phyloP scores from a whole-genome alignment of 2,329 filamentous ascomycete genomes.

The Aspergillus pseudoterreus region DNA sequence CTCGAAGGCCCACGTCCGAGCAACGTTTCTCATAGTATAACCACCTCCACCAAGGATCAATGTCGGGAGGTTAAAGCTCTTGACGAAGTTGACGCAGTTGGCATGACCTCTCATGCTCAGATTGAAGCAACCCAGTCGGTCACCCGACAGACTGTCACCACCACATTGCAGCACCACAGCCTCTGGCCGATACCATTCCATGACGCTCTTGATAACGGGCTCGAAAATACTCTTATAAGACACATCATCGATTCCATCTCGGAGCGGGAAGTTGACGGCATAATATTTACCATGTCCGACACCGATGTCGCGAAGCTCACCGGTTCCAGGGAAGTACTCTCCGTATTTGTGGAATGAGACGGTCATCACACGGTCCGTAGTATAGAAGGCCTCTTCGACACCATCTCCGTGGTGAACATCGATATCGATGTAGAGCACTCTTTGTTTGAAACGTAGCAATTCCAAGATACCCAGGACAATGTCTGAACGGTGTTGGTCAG shows the following conservation, averaged over 20 bases:
- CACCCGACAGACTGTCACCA: slow-evolving; percentile 64
- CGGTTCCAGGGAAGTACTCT: slow-evolving; percentile 68
- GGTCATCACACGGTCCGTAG: slow-evolving; percentile 68
- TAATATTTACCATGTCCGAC: slow-evolving; percentile 66
- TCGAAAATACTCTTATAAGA: slow-evolving; percentile 68
- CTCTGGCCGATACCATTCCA: slow-evolving; percentile 66
- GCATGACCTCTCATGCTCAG: slow-evolving; percentile 67
- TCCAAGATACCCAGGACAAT: slow-evolving; percentile 65
- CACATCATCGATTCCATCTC: slow-evolving; percentile 65
- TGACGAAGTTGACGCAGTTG: slow-evolving; percentile 67
- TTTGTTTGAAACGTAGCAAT: slow-evolving; percentile 60
- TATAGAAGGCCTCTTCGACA: slow-evolving; percentile 69
- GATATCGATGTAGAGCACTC: slow-evolving; percentile 65
- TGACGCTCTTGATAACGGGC: slow-evolving; percentile 63
- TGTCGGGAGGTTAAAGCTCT: slow-evolving; percentile 63
- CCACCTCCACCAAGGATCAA: slow-evolving; percentile 65
- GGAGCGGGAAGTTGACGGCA: slow-evolving; percentile 65
- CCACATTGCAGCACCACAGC: slow-evolving; percentile 68
- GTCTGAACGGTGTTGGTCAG: slow-evolving; percentile 40
- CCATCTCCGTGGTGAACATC: slow-evolving; percentile 67
- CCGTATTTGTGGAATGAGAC: slow-evolving; percentile 71
- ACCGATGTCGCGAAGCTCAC: slow-evolving; percentile 65
- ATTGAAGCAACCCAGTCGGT: slow-evolving; percentile 67
- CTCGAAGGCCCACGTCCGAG: slow-evolving; percentile 64
- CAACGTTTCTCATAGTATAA: slow-evolving; percentile 65